Base-by-base conservation (phyloP, 768 basidiomycete genomes). In the Pilatotrama ljubarskyi region DNA sequence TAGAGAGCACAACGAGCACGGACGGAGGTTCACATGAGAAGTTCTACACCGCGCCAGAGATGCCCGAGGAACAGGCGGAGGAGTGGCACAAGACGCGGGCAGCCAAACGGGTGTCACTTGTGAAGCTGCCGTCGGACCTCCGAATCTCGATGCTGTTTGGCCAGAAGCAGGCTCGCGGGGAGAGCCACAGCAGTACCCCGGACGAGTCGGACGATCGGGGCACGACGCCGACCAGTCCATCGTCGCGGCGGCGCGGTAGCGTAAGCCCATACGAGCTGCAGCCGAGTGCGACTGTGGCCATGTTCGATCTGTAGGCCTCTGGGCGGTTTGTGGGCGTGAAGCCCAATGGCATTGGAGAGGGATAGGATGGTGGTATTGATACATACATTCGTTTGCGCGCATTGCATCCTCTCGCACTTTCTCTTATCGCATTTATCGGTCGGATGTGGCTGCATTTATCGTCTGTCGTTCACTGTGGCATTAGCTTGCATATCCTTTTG, bases 11-110 rank as follows among this genome's bases (percentile, higher is more conserved):
- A 10, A 32, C 59, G 41, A 62, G 58, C 46, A 62, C 51, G 10
- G 65, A 63, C 18, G 66, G 24, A n/a, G 59, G 53, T 6, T 7
- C 51, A 8, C 83, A 80, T 57, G 82, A 84, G 64, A 78, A 74
- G 51, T 78, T 77, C 65, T 77, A 74, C 63, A 78, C 77, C 22
- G 77, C 76, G 29, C 72, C 71, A 17, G 84, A 86, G 67, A 75
- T 69, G 20, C 70, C 71, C 25, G 80, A 82, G 44, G 90, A 93
- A 70, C 80, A 87, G 72, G 91, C 93, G n/a, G 92, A 93, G 70
- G 87, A 88, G 51, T 95, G 93, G 93, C 79, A 91, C 73, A 86
- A 86, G 71, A 95, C 93, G 1, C 85, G 87, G 48, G 88, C 87
- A 36, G 91, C 90, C 14, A 89, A 91, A 65, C 87, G 92, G 9